Base-by-base conservation (phyloP, 139 green algal species). In the Yamagishiella unicocca region DNA sequence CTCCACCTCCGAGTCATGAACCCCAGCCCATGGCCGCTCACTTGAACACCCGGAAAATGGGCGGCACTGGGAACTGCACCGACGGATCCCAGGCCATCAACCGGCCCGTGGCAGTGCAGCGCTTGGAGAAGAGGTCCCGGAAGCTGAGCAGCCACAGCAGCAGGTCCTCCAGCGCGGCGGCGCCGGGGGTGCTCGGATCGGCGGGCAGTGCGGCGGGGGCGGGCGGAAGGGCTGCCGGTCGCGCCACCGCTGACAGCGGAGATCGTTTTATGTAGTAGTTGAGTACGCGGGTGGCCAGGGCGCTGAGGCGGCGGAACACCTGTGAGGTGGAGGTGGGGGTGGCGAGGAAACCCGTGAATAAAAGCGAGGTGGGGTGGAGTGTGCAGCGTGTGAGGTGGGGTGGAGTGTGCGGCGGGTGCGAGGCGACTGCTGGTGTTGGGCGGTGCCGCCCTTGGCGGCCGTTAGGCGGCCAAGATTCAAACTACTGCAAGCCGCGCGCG, bases 121-220 rank as follows among this genome's bases (percentile, higher is more conserved):
- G 88, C 12, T 89, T 84, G 6, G 72, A 89, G 83, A 96, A 95
- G 38, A 96, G 37, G 76, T 96, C 91, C 6, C 88, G 71, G 71
- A 90, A 94, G 37, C 62, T 88, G 27, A 87, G 66, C 76, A 95
- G 83, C 93, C 93, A 96, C 43, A 95, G 88, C 75, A 96, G 87
- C 55, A 95, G 53, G 38, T 93, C 85, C 85, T 96, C 92, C 45
- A 96, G 85, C 0, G 89, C 84, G 2, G 68, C 62, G 6, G 37
- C 90, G 2, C 46, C 54, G 2, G 55, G 50, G 17, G 29, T 66
- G 54, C 4, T 37, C 72, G 66, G 76, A 25, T 62, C 62, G 0
- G 64, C 4, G 0, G 64, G n/a, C 61, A 85, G 78, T 31, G 61
- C 21, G 50, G 67, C 67, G 10, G 67, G 22, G 0, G 40, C 72